Conservation (phyloP, 768 basidiomycete species). For the Paxillus ammoniavirescens region DNA sequence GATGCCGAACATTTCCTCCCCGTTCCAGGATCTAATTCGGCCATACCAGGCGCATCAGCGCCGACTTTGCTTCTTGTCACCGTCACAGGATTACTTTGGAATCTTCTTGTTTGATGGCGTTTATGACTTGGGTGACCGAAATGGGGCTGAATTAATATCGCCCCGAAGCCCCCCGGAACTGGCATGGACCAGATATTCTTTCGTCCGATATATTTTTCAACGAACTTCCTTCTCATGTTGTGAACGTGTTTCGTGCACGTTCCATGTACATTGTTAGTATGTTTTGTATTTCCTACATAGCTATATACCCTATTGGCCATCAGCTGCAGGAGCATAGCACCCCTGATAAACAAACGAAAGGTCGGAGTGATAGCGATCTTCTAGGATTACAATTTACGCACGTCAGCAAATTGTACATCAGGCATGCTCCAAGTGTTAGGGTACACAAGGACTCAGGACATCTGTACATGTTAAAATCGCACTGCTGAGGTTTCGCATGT, state of each 20-base stretch:
- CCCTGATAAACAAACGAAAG: no score
- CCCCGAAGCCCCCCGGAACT: no score
- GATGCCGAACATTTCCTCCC: conserved; percentile 60
- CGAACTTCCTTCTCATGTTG: not conserved
- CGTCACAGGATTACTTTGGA: conserved; percentile 25
- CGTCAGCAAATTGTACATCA: no score
- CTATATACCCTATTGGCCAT: no score
- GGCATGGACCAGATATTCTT: not conserved
- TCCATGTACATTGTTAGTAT: not conserved
- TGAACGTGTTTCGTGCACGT: not conserved
- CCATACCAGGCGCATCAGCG: conserved; percentile 28
- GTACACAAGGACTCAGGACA: no score
- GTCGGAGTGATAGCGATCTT: no score
- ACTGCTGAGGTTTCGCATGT: no score
- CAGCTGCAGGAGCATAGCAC: no score
- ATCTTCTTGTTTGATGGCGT: conserved; percentile 15
- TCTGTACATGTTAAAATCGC: no score
- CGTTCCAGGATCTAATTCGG: conserved; percentile 48
- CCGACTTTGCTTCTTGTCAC: conserved; percentile 22
- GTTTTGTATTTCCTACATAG: no score
- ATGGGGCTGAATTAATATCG: not conserved
- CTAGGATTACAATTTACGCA: no score
- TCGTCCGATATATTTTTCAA: not conserved
- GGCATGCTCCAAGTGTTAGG: no score
- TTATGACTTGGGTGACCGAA: not conserved